These are phyloP conservation scores for Asclepias syriaca DNA, from an alignment of 257 asterid species.

Conservation along the genomic window DNA sequence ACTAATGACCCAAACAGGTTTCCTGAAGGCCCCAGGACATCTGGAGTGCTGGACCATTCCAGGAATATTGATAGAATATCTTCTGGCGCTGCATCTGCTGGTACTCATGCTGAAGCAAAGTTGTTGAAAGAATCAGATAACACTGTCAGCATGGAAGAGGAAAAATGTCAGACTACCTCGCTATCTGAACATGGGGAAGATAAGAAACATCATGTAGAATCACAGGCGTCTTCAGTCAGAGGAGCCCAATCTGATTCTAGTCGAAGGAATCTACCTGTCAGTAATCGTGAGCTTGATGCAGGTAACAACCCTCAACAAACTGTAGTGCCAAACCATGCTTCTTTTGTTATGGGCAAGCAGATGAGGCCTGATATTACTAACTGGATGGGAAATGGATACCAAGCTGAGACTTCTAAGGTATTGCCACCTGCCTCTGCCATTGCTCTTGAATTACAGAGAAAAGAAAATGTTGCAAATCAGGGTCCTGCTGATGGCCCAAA, in stretches of 20 bases:
- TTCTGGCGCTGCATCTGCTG: slow-evolving; percentile 24
- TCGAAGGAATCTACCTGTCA: slow-evolving; percentile 32
- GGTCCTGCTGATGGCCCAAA: slow-evolving; percentile 34
- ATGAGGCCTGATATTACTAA: slow-evolving; percentile 42
- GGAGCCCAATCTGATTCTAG: slow-evolving; percentile 42
- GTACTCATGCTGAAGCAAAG: slow-evolving; percentile 31
- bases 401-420: slow-evolving; percentile 36
- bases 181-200: slow-evolving; percentile 53
- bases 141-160: slow-evolving; percentile 49
- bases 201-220: slow-evolving; percentile 45
- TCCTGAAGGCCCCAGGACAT: slow-evolving; percentile 46
- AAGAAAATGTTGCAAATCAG: slow-evolving; percentile 46
- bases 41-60: slow-evolving; percentile 47
- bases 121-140: slow-evolving; percentile 45
- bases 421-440: slow-evolving; percentile 35
- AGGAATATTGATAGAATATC: slow-evolving; percentile 33
- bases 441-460: slow-evolving; percentile 40
- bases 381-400: slow-evolving; percentile 46
- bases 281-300: slow-evolving; percentile 43
- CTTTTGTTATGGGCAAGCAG: slow-evolving; percentile 45
- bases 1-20: slow-evolving; percentile 41
- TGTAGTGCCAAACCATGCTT: slow-evolving; percentile 32
- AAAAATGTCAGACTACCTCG: slow-evolving; percentile 37
- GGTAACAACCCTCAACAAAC: slow-evolving; percentile 38
- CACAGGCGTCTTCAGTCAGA: slow-evolving; percentile 46